A percentile compares a stretch with the other conserved stretches of the same genome.
phyloP scores from a whole-genome alignment of 805 yeast species.

The Candida takata region DNA sequence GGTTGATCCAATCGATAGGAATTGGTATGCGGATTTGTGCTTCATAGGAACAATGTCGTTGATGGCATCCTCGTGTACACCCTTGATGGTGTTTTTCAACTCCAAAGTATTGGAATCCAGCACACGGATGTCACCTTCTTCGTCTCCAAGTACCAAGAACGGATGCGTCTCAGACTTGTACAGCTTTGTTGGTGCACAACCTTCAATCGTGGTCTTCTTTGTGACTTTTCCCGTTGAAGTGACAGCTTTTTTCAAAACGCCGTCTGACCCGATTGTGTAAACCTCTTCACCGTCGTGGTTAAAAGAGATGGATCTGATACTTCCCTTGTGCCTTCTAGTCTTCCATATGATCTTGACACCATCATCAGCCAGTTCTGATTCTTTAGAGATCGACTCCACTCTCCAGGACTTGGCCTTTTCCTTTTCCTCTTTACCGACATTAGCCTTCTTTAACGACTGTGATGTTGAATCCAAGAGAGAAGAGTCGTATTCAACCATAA shows the following conservation, averaged over 20 bases:
- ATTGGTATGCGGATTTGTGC: conserved; percentile 69
- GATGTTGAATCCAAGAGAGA: conserved; percentile 33
- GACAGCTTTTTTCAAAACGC: conserved; percentile 66
- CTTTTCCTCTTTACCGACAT: conserved; percentile 14
- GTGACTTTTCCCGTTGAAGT: conserved; percentile 70
- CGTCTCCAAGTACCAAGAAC: conserved; percentile 53
- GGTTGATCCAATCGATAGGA: conserved; percentile 75
- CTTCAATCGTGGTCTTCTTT: conserved; percentile 21
- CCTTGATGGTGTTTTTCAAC: conserved; percentile 40
- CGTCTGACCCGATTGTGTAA: conserved; percentile 74
- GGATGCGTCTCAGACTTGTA: conserved; percentile 29
- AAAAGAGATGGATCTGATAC: conserved; percentile 69
- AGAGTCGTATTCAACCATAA: conserved; percentile 51
- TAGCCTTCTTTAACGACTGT: conserved; percentile 20
- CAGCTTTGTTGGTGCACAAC: conserved; percentile 26
- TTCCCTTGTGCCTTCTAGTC: conserved; percentile 84
- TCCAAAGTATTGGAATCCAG: conserved; percentile 48
- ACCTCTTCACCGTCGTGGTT: conserved; percentile 44
- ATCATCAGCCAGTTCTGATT: conserved; percentile 15
- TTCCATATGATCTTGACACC: conserved; percentile 53
- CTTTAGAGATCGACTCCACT: conserved; percentile 21
- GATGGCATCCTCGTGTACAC: conserved; percentile 71
- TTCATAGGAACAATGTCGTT: conserved; percentile 68
- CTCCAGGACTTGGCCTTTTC: conserved; percentile 42
- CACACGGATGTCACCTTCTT: conserved; percentile 59